Percentiles rank a stretch among this genome's conserved stretches.
Conservation (phyloP, 73 alveolate species). For the Stentor roeselii region DNA sequence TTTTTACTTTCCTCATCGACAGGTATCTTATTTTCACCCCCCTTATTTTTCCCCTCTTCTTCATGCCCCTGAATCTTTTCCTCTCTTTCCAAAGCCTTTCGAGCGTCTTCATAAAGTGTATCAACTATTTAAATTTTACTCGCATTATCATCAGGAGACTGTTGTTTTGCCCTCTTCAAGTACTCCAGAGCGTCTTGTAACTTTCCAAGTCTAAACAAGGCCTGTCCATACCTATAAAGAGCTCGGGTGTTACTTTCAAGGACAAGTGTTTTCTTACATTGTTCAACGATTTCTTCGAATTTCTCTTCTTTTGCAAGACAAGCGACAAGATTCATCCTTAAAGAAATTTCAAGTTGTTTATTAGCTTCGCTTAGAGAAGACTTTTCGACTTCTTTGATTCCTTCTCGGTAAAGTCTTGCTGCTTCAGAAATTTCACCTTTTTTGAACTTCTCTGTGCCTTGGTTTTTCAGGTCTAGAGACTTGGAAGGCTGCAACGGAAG, state of each 20-base stretch:
- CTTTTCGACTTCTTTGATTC: background rate
- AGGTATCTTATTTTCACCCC: no score
- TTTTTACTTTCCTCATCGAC: no score
- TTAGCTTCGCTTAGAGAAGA: background rate
- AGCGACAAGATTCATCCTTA: slow-evolving; percentile 11
- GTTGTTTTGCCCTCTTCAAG: background rate
- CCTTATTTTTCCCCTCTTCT: no score
- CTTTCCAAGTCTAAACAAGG: background rate
- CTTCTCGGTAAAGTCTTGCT: background rate
- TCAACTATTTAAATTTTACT: background rate
- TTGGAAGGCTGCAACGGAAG: no score
- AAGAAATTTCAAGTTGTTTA: background rate
- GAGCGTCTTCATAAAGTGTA: background rate
- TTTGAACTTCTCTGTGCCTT: background rate
- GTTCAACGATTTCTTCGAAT: background rate
- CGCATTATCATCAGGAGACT: background rate
- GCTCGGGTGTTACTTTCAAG: slow-evolving; percentile 3
- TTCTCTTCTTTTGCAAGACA: slow-evolving; percentile 8
- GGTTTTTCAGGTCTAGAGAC: background rate
- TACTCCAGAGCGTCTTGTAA: background rate
- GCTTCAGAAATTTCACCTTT: slow-evolving; percentile 9
- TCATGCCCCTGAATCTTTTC: background rate
- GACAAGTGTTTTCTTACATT: background rate
- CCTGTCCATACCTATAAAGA: slow-evolving; percentile 21
- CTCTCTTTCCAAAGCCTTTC: background rate